Conservation (phyloP, 202 grass and related monocot genomes). For the Digitaria exilis region DNA sequence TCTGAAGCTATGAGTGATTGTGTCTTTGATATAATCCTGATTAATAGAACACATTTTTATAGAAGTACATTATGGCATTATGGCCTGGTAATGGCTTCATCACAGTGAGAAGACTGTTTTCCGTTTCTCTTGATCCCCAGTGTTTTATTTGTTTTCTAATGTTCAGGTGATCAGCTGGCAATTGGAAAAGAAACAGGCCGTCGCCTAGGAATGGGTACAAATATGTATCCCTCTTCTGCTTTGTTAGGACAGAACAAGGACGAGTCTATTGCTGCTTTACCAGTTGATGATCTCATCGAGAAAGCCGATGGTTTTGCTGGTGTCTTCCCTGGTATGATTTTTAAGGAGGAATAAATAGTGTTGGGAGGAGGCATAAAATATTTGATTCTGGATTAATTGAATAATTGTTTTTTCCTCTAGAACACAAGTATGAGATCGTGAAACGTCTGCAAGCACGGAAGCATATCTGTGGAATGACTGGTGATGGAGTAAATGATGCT, state of each 20-base stretch:
- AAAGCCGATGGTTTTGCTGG: constrained; percentile 96
- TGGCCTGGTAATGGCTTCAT: background rate
- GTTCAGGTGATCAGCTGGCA: constrained; percentile 81
- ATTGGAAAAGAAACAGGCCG: constrained; percentile 87
- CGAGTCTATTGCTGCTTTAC: constrained; percentile 66
- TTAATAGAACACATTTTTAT: background rate
- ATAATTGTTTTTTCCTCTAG: constrained; percentile 45
- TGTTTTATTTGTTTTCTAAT: constrained; percentile 4
- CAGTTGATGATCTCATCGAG: constrained; percentile 93
- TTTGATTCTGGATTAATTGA: background rate
- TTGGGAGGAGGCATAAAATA: background rate
- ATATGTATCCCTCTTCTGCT: constrained; percentile 93
- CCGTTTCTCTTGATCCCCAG: background rate
- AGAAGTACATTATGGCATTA: background rate
- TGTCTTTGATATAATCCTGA: constrained; percentile 1
- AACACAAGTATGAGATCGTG: constrained; percentile 97
- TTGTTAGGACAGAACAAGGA: constrained; percentile 77
- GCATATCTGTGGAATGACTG: constrained; percentile 94
- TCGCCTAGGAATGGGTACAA: constrained; percentile 87
- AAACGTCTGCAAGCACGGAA: constrained; percentile 89
- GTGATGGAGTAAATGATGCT: constrained; percentile 93
- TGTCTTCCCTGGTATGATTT: constrained; percentile 75
- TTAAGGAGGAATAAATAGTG: background rate
- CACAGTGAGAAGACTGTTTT: background rate
- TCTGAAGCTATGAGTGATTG: background rate